Percentiles rank a stretch among this genome's conserved stretches.
Evolutionary conservation across 2,329 filamentous ascomycete species (phyloP).

Genomic region (Aureobasidium sp.): DNA sequence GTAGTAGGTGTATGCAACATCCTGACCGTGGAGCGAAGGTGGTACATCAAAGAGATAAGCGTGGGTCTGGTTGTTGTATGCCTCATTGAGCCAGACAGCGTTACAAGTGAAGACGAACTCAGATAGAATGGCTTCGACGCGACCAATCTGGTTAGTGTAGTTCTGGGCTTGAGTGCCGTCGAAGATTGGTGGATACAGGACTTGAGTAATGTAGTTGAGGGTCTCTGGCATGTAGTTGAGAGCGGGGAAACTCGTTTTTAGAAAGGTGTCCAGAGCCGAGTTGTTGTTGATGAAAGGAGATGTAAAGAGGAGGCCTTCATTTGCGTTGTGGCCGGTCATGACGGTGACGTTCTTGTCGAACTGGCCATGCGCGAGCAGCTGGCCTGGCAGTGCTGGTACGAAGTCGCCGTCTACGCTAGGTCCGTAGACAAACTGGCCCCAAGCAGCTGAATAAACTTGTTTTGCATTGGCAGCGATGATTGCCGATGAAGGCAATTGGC

Average conservation of each 20-base stretch:
- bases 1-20: constrained; percentile 47
- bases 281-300: constrained; percentile 28
- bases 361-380: constrained; percentile 34
- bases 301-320: constrained; percentile 39
- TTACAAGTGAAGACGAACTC: constrained; percentile 44
- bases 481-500: constrained; percentile 30
- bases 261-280: constrained; percentile 20
- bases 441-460: constrained; percentile 32
- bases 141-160: constrained; percentile 38
- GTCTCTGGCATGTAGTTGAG: constrained; percentile 21
- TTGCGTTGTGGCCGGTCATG: constrained; percentile 37
- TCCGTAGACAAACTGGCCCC: constrained; percentile 37
- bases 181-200: constrained; percentile 43
- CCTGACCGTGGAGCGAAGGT: constrained; percentile 45
- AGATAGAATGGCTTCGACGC: constrained; percentile 33
- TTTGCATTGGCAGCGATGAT: constrained; percentile 37
- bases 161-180: constrained; percentile 33
- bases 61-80: constrained; percentile 39
- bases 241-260: constrained; percentile 23
- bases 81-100: constrained; percentile 41
- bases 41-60: constrained; percentile 46
- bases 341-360: constrained; percentile 38
- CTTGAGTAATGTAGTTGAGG: constrained; percentile 34
- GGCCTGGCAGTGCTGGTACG: constrained; percentile 38
- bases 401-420: constrained; percentile 45